Conservation (phyloP, 192 early-diverging fungal genomes). For the Dimargaris verticillata region DNA sequence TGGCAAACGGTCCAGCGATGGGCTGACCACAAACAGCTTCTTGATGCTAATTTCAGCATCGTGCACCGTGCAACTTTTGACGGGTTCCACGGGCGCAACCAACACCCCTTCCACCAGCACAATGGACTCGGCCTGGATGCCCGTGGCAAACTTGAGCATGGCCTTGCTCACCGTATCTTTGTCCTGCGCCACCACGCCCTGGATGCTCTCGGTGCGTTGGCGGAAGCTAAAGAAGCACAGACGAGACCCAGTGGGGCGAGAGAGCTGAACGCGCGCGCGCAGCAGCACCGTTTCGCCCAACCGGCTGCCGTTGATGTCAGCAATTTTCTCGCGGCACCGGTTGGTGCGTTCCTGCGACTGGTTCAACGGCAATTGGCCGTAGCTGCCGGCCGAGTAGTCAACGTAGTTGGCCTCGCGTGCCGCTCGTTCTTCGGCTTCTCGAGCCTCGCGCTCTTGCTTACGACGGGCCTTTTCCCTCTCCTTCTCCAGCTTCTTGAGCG, state of each 20-base stretch:
- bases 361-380: conserved; percentile 78
- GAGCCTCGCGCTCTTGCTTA: conserved; percentile 40
- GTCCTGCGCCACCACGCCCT: conserved; percentile 64
- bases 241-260: conserved; percentile 56
- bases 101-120: conserved; percentile 73
- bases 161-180: conserved; percentile 70
- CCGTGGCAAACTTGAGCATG: conserved; percentile 80
- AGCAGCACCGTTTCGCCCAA: conserved; percentile 63
- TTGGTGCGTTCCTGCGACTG: conserved; percentile 61
- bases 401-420: conserved; percentile 35
- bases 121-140: conserved; percentile 72
- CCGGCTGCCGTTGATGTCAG: conserved; percentile 37
- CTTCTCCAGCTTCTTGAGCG: conserved; percentile 86
- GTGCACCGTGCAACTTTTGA: conserved; percentile 85
- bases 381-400: conserved; percentile 70
- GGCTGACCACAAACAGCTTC: conserved; percentile 58
- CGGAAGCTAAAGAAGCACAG: conserved; percentile 85
- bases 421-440: conserved; percentile 48
- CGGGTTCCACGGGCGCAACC: conserved; percentile 55
- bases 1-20: conserved; percentile 59
- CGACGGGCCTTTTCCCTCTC: conserved; percentile 69
- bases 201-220: conserved; percentile 73
- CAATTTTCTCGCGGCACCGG: conserved; percentile 45
- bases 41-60: conserved; percentile 77
- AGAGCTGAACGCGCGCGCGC: conserved; percentile 81